These are phyloP conservation scores for Nemania sp. DNA, from an alignment of 2,329 filamentous ascomycete species.

Conservation along the genomic window DNA sequence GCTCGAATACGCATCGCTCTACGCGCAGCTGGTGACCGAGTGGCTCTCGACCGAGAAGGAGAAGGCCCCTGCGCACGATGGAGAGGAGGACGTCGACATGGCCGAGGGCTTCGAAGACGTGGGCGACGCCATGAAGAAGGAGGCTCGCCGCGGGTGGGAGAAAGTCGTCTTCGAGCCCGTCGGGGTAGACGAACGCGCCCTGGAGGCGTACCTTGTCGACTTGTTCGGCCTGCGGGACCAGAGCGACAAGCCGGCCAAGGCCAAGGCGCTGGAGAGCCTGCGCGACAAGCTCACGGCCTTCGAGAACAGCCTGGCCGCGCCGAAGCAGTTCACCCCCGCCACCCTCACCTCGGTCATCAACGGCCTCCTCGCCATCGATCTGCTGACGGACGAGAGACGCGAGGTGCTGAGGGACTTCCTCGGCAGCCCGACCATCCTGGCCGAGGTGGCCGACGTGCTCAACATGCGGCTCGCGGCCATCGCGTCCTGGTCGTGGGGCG, in stretches of 20 bases:
- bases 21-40: constrained; percentile 53
- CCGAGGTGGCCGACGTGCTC: constrained; percentile 56
- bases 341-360: constrained; percentile 48
- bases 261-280: constrained; percentile 32
- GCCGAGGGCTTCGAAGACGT: constrained; percentile 48
- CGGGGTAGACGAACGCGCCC: constrained; percentile 43
- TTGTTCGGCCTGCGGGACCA: constrained; percentile 46
- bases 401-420: constrained; percentile 50
- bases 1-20: constrained; percentile 51
- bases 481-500: constrained; percentile 53
- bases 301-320: constrained; percentile 38
- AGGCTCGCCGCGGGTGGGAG: constrained; percentile 51
- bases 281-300: constrained; percentile 39
- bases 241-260: constrained; percentile 36
- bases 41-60: constrained; percentile 47
- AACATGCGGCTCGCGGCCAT: constrained; percentile 55
- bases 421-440: constrained; percentile 47
- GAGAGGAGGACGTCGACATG: constrained; percentile 32
- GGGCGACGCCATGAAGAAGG: constrained; percentile 47
- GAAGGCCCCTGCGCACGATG: constrained; percentile 27
- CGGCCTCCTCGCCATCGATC: constrained; percentile 49
- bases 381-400: constrained; percentile 49
- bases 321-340: constrained; percentile 43
- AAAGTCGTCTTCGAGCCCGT: constrained; percentile 48
- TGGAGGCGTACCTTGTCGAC: constrained; percentile 46